These are phyloP conservation scores for Wallacemonas sp. DNA, from an alignment of 208 protist genomes.

Conservation along the genomic window DNA sequence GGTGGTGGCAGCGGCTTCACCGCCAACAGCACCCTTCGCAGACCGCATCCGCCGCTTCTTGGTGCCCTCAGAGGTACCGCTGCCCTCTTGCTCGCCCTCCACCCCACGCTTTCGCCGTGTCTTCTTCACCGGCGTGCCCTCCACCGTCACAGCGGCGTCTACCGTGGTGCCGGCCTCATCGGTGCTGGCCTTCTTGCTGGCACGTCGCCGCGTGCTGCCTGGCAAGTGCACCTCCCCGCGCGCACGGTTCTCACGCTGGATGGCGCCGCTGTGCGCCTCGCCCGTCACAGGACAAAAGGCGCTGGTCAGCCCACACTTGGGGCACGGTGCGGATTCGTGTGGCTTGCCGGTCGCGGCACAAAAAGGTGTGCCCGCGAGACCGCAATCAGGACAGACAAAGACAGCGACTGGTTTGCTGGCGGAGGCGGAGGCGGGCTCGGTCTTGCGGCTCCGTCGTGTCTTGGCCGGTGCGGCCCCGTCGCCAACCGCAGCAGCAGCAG, in stretches of 20 bases:
- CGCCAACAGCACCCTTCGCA: not conserved
- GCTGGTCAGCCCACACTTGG: conserved; percentile 44
- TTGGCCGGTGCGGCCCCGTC: too few species aligned
- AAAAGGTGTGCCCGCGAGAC: conserved; percentile 50
- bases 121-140: conserved; percentile 2
- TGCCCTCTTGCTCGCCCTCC: too few species aligned
- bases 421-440: not conserved
- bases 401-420: conserved; percentile 11
- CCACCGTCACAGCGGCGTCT: conserved; percentile 16
- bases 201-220: not conserved
- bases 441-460: not conserved
- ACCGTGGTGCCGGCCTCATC: not conserved
- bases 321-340: conserved; percentile 39
- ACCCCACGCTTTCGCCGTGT: not conserved
- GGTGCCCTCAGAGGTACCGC: too few species aligned
- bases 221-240: conserved; percentile 56
- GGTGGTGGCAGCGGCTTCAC: not conserved
- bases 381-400: conserved; percentile 53
- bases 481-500: conserved; percentile 15
- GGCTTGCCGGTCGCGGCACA: conserved; percentile 56
- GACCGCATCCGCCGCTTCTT: conserved; percentile 27
- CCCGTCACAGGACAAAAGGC: conserved; percentile 75
- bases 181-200: not conserved
- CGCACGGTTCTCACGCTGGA: conserved; percentile 31
- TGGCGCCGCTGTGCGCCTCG: conserved; percentile 38